A percentile compares a stretch with the other conserved stretches of the same genome.
phyloP scores from a whole-genome alignment of 768 basidiomycete genomes.

The Agrocybe pediades region DNA sequence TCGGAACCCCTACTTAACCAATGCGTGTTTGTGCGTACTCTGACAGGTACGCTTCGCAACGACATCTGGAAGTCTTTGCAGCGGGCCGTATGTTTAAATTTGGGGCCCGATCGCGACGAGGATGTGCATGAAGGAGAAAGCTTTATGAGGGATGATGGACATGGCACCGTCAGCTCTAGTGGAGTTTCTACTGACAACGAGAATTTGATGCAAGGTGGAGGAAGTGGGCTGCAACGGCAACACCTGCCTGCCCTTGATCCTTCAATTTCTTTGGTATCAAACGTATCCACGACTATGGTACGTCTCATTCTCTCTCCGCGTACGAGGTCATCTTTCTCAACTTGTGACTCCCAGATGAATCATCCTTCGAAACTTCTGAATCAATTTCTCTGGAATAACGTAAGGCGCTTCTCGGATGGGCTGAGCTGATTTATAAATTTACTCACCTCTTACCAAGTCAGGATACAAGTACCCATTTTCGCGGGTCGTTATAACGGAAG shows the following conservation, averaged over 20 bases:
- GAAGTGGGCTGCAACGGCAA: too few species aligned
- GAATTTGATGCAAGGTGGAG: too few species aligned
- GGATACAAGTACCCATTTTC: neutral
- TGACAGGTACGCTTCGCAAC: slow-evolving; percentile 7
- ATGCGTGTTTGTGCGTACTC: slow-evolving; percentile 1
- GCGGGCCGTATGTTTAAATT: neutral
- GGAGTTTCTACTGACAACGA: too few species aligned
- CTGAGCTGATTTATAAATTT: neutral
- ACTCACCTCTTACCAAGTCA: neutral
- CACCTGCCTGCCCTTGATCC: too few species aligned
- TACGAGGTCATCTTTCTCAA: neutral
- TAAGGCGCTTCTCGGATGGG: neutral
- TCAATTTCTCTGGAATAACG: neutral
- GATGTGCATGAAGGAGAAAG: too few species aligned
- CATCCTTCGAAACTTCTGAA: slow-evolving; percentile 4
- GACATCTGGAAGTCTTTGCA: neutral
- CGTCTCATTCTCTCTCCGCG: neutral
- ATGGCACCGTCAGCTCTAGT: too few species aligned
- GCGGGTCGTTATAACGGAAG: slow-evolving; percentile 2
- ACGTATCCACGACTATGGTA: neutral
- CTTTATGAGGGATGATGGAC: too few species aligned
- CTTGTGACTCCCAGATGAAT: neutral
- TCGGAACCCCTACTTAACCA: neutral
- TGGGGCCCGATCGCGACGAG: neutral
- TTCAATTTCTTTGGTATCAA: too few species aligned